Base-by-base conservation (phyloP, 768 basidiomycete genomes). In the Termitomyces sp. region DNA sequence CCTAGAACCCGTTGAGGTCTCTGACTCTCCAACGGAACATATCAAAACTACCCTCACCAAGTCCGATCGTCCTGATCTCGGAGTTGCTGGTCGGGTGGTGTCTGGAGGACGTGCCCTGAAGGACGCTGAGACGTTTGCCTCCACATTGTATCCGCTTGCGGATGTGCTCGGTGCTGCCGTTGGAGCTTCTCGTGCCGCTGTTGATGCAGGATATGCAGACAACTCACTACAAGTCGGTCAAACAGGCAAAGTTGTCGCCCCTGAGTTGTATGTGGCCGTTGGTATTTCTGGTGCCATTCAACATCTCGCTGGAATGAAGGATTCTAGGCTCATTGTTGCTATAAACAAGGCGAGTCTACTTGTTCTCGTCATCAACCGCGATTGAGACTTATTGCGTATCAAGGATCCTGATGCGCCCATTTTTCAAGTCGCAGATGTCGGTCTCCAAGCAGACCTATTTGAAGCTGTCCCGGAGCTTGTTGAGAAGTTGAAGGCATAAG, bases 281-380 rank as follows among this genome's bases (percentile, higher is more conserved):
- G 97, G 97, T 50, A 98, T 99, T 64, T 97, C 95, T 9, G 97
- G 97, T 17, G 97, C 97, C 14, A 99, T 98, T 65, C 97, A 99
- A 74, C 97, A 99, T 76, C 77, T 98, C 54, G 97, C 97, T 21
- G 97, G 97, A 9, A 99, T 98, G 97, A 99, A 99, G 71, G 97
- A 98, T 66, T 95, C 92, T 11, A 99, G 98, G 76, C 78, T 98
- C 61, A 99, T 99, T 59, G 96, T 97, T 32, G 97, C 97, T 4
- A 82, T 99, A 60, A 99, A 99, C 79, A 99, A 99, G 84, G 95
- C 86, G 60, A 52, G 76, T 61, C 19, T 38, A 25, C 29, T 56
- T 23, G 3, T 46, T 47, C 12, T 9, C 6, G 23, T 47, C 34
- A 56, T 19, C 23, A 45, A 27, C 42, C 8, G 19, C 17, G 25